Evolutionary conservation across 1,284 basidiomycete species (phyloP), one percentile per base, ranked within the genome.

Genomic region (Chalciporus sp.): DNA sequence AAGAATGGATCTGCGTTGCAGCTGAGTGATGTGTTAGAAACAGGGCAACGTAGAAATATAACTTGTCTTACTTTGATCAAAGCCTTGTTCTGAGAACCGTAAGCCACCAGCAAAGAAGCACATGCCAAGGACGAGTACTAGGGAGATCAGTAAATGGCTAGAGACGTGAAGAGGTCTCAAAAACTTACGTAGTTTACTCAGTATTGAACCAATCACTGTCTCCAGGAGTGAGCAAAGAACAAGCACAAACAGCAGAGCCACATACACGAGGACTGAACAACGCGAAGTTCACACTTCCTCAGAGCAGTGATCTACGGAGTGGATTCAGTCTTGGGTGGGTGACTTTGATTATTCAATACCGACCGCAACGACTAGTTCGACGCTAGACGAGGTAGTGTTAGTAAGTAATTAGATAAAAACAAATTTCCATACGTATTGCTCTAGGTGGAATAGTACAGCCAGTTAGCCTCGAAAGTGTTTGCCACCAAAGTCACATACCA

Each of bases 91-190:
- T 5, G 84, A 83, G 62, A 88, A 94, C 27, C 83, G 78, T 56
- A 86, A 71, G 6, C 92, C 92, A 20, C 92, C 91, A 2, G 87
- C 89, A 61, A 91, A 87, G 72, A 92, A 84, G 68, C 86, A 90
- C 76, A 94, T 83, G 35, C 94, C 94, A 29, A 87, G 73, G 57
- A 88, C 78, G 52, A 88, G 72, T 35, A 69, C 67, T 69, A 31
- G 23, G 20, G 33, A 28, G 11, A 42, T 69, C 26, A 62, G 55
- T 23, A 11, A 26, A 51, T 37, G 7, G 7, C 19, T 20, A 7
- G 40, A n/a, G 5, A 16, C 17, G 11, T 20, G n/a, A 46, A 8
- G 27, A 9, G 37, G 42, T 6, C 14, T 31, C 37, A 29, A 20
- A 23, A 20, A 74, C 86, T 45, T 57, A 90, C 88, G 71, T 42